Percentiles rank a stretch among this genome's conserved stretches.
Conservation (phyloP, 1,284 basidiomycete species). For the Ceratobasidium sp. region DNA sequence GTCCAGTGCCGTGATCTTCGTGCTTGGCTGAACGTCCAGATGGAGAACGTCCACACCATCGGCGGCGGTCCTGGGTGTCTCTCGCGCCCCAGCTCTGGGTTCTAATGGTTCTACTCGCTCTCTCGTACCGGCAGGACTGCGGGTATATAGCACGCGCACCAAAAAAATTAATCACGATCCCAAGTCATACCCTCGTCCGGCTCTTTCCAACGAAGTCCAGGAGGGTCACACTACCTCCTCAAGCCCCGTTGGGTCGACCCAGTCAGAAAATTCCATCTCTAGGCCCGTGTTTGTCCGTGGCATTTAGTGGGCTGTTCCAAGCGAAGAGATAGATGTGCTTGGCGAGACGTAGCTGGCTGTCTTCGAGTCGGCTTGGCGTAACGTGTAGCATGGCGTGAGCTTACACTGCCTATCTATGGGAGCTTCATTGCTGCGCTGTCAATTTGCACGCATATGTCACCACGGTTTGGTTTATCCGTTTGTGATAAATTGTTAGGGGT, state of each 20-base stretch:
- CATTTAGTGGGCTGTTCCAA: not conserved
- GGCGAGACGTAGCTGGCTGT: not conserved
- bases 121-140: too few relatives aligned
- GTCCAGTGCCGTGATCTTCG: too few relatives aligned
- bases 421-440: too few relatives aligned
- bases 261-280: conserved; percentile 13
- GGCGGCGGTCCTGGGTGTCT: conserved; percentile 1
- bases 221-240: too few relatives aligned
- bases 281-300: conserved; percentile 2
- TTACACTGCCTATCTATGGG: too few relatives aligned
- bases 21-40: not conserved
- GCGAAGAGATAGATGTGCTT: conserved; percentile 31
- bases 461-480: too few relatives aligned
- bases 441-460: too few relatives aligned
- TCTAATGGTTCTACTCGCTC: too few relatives aligned
- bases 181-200: too few relatives aligned
- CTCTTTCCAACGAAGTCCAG: not conserved
- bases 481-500: not conserved
- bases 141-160: too few relatives aligned
- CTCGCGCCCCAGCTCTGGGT: not conserved
- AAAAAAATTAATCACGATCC: too few relatives aligned
- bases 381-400: not conserved
- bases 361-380: conserved; percentile 10
- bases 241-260: not conserved
- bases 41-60: not conserved